These are phyloP conservation scores for Ascochyta pisi DNA, from an alignment of 2,329 filamentous ascomycete species.

Conservation along the genomic window DNA sequence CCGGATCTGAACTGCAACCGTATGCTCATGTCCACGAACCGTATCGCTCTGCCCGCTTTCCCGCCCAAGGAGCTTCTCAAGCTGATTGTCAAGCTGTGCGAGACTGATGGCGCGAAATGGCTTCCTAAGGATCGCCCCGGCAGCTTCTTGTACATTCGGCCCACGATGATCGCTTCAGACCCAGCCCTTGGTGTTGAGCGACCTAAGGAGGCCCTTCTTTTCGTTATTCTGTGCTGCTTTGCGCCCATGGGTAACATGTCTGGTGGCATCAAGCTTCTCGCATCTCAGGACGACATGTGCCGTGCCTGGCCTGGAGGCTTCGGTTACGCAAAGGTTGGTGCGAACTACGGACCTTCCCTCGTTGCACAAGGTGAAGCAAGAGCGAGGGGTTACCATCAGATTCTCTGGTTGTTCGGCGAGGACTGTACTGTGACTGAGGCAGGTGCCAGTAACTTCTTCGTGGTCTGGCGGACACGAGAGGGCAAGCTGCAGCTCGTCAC, in stretches of 20 bases:
- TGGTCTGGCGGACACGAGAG: conserved; percentile 74
- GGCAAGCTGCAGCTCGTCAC: conserved; percentile 76
- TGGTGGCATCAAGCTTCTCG: conserved; percentile 71
- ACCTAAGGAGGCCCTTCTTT: conserved; percentile 85
- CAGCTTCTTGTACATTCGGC: conserved; percentile 82
- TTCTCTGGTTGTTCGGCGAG: conserved; percentile 89
- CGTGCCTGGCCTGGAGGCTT: conserved; percentile 94
- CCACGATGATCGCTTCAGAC: conserved; percentile 85
- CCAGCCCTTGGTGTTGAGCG: conserved; percentile 80
- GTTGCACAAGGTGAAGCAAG: conserved; percentile 79
- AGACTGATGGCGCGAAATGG: conserved; percentile 79
- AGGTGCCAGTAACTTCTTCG: conserved; percentile 90
- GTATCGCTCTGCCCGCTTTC: conserved; percentile 79
- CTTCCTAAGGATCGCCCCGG: conserved; percentile 73
- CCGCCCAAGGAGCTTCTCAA: conserved; percentile 74
- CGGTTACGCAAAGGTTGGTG: conserved; percentile 89
- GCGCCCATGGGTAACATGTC: conserved; percentile 51
- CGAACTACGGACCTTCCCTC: conserved; percentile 88
- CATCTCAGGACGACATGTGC: conserved; percentile 80
- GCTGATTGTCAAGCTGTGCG: conserved; percentile 74
- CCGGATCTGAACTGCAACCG: conserved; percentile 74
- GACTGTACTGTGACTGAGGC: conserved; percentile 86
- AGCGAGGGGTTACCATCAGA: conserved; percentile 79
- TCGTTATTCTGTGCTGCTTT: conserved; percentile 69
- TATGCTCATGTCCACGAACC: conserved; percentile 61